A percentile compares a stretch with the other conserved stretches of the same genome.
Conservation (phyloP, 306 rosid species). For the Fagus crenata region DNA sequence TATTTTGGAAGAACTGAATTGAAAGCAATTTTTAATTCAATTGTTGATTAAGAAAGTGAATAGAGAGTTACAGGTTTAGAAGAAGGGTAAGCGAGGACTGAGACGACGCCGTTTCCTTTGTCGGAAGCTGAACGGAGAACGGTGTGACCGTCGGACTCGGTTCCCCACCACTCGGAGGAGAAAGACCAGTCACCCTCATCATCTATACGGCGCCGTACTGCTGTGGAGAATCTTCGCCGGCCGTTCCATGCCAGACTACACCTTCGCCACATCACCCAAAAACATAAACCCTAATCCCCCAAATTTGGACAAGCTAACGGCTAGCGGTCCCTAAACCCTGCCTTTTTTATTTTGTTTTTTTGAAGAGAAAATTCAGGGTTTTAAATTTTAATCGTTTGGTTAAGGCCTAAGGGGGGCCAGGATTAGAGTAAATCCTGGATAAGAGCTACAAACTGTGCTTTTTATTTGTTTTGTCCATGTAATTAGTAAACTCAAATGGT, state of each 20-base stretch:
- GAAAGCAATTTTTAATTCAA: too few species aligned
- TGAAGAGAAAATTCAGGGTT: too few species aligned
- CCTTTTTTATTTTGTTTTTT: neutral
- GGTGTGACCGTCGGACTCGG: conserved; percentile 44
- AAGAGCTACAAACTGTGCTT: too few species aligned
- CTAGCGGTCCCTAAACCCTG: neutral
- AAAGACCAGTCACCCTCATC: conserved; percentile 95
- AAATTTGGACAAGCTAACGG: neutral
- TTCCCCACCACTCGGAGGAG: conserved; percentile 93
- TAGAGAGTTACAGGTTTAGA: conserved; percentile 60
- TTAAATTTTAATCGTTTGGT: too few species aligned
- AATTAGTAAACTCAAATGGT: too few species aligned
- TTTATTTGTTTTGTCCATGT: too few species aligned
- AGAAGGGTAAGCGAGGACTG: conserved; percentile 71
- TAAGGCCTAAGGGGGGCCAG: too few species aligned
- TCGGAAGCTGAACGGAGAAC: conserved; percentile 73
- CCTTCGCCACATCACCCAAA: conserved; percentile 47
- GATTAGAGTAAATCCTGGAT: too few species aligned
- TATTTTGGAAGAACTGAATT: neutral
- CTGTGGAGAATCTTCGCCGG: conserved; percentile 61
- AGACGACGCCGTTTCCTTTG: conserved; percentile 79
- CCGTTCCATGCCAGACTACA: conserved; percentile 17
- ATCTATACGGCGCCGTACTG: conserved; percentile 45
- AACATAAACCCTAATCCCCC: conserved; percentile 12
- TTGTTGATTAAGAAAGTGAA: neutral